phyloP scores from a whole-genome alignment of 257 asterid genomes.

The Solanum rostratum region DNA sequence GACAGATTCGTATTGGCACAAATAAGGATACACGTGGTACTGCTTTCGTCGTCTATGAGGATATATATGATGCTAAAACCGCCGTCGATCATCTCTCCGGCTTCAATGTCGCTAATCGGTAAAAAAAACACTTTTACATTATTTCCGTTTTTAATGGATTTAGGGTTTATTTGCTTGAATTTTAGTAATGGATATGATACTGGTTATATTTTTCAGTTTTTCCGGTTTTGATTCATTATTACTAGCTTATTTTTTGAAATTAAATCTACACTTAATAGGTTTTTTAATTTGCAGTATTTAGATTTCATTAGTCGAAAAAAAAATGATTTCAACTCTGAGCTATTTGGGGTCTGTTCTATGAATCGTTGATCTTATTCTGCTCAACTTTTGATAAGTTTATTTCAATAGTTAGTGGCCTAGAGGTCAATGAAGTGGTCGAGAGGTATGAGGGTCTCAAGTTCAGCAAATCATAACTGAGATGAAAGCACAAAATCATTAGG shows the following conservation, averaged over 20 bases:
- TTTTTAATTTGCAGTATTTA: not conserved
- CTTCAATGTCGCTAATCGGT: slow-evolving; percentile 77
- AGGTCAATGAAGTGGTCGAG: too few species aligned
- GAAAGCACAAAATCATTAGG: too few species aligned
- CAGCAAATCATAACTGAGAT: too few species aligned
- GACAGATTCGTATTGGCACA: slow-evolving; percentile 83
- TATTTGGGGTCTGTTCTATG: not conserved
- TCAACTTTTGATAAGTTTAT: not conserved
- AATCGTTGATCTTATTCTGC: not conserved
- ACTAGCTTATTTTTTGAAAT: not conserved
- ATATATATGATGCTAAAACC: slow-evolving; percentile 88
- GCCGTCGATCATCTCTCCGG: slow-evolving; percentile 91
- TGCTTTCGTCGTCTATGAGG: slow-evolving; percentile 91
- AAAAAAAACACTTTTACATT: not conserved
- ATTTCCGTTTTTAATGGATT: not conserved
- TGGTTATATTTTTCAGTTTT: not conserved
- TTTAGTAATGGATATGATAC: not conserved
- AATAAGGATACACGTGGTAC: slow-evolving; percentile 93
- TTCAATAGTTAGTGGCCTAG: not conserved
- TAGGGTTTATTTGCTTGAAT: not conserved
- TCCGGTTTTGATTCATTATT: not conserved
- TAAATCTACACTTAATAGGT: not conserved
- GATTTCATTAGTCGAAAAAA: not conserved
- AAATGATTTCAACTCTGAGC: not conserved
- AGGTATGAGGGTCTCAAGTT: too few species aligned